Conservation (phyloP, 2,329 filamentous ascomycete genomes). For the Colletotrichum magnum region DNA sequence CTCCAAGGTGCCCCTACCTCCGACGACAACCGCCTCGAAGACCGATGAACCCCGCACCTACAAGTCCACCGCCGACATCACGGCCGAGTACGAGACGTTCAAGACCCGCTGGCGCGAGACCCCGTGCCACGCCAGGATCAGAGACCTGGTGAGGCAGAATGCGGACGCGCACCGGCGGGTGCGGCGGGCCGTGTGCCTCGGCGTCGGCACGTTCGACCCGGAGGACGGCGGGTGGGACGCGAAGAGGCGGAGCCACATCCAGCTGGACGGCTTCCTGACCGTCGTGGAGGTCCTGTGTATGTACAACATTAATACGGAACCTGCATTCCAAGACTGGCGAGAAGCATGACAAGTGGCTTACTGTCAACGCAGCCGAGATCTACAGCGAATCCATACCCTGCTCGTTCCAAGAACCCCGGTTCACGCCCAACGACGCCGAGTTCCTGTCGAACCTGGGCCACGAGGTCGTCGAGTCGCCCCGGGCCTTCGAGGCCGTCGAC, state of each 20-base stretch:
- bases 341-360: not conserved
- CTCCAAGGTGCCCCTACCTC: not conserved
- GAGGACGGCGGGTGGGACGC: conserved; percentile 60
- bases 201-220: conserved; percentile 69
- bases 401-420: conserved; percentile 69
- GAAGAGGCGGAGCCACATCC: conserved; percentile 62
- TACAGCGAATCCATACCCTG: conserved; percentile 54
- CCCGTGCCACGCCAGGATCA: conserved; percentile 49
- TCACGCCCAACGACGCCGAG: conserved; percentile 61
- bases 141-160: conserved; percentile 49
- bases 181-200: conserved; percentile 66
- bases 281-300: conserved; percentile 56
- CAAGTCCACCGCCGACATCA: conserved; percentile 46
- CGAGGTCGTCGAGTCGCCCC: conserved; percentile 64
- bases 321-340: not conserved
- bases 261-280: conserved; percentile 66
- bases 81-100: conserved; percentile 47
- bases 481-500: conserved; percentile 65
- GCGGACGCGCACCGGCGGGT: conserved; percentile 44
- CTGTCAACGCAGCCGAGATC: conserved; percentile 23
- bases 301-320: not conserved
- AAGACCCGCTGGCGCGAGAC: conserved; percentile 48
- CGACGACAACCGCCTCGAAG: not conserved
- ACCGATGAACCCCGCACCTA: conserved; percentile 29
- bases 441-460: conserved; percentile 72